Percentiles rank a stretch among this genome's conserved stretches.
Evolutionary conservation across 2,329 filamentous ascomycete species (phyloP).

Genomic region (Fusarium sp.): DNA sequence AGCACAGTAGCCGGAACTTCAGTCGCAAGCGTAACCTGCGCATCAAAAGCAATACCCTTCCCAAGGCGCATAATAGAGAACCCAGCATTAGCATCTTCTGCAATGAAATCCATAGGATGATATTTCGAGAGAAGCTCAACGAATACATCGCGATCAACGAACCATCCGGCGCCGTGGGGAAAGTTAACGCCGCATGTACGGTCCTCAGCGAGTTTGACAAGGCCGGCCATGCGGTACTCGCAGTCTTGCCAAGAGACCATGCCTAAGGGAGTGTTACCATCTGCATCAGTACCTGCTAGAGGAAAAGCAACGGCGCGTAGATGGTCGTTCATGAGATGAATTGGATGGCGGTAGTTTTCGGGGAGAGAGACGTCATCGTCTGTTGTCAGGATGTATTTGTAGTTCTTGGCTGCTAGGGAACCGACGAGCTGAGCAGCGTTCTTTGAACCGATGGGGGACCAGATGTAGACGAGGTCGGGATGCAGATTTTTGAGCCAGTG

Average conservation of each 20-base stretch:
- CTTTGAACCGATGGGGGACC: conserved; percentile 1
- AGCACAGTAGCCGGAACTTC: conserved; percentile 3
- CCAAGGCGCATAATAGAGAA: conserved; percentile 2
- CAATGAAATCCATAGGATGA: conserved; percentile 5
- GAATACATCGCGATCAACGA: not conserved
- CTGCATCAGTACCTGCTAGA: not conserved
- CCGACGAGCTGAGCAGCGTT: not conserved
- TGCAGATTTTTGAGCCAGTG: not conserved
- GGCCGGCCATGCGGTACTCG: not conserved
- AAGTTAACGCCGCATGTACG: not conserved
- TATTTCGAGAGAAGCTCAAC: not conserved
- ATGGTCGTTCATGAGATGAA: not conserved
- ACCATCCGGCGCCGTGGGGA: not conserved
- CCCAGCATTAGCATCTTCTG: not conserved
- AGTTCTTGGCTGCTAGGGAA: not conserved
- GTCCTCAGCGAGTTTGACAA: not conserved
- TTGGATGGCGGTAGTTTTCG: not conserved
- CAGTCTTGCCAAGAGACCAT: conserved; percentile 8
- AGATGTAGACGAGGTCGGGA: not conserved
- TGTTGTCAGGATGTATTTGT: not conserved
- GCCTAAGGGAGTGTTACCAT: not conserved
- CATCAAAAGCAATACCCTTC: not conserved
- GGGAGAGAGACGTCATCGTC: not conserved
- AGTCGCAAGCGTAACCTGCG: not conserved
- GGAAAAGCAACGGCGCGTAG: not conserved